Percentiles rank a stretch among this genome's conserved stretches.
These are phyloP conservation scores for Gnaphalium uliginosum DNA, from an alignment of 129 eudicot genomes.

Conservation along the genomic window DNA sequence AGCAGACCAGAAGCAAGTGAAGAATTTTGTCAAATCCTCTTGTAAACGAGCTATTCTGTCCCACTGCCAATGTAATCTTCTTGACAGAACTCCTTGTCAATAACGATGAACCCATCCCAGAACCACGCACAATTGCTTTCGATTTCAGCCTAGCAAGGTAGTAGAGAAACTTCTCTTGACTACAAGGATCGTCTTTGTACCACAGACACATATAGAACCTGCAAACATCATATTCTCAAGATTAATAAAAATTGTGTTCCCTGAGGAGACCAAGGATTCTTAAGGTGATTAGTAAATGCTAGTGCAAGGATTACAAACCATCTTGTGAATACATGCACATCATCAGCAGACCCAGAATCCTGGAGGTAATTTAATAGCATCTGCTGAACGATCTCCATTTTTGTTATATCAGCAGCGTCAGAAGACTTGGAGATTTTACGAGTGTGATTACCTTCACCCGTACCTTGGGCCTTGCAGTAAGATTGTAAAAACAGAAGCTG, in stretches of 20 bases:
- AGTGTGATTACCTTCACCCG: conserved; percentile 47
- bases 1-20: conserved; percentile 84
- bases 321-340: conserved; percentile 72
- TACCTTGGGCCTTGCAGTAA: conserved; percentile 58
- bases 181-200: conserved; percentile 86
- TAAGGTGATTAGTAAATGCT: conserved; percentile 20
- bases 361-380: conserved; percentile 86
- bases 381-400: conserved; percentile 81
- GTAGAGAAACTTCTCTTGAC: conserved; percentile 57
- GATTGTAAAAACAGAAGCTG: conserved; percentile 71
- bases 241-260: conserved; percentile 6
- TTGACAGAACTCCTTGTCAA: conserved; percentile 73
- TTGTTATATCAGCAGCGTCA: conserved; percentile 42
- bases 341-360: conserved; percentile 82
- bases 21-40: conserved; percentile 97
- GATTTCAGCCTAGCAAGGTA: conserved; percentile 74
- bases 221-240: conserved; percentile 36
- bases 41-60: conserved; percentile 80
- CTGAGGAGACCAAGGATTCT: conserved; percentile 14
- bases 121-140: conserved; percentile 69
- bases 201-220: conserved; percentile 97
- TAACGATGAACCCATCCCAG: conserved; percentile 53
- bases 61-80: conserved; percentile 73
- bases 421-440: conserved; percentile 48
- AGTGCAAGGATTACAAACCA: conserved; percentile 67